Percentiles rank a stretch among this genome's conserved stretches.
Conservation (phyloP, 2,329 filamentous ascomycete genomes). For the Fusarium miscanthi region DNA sequence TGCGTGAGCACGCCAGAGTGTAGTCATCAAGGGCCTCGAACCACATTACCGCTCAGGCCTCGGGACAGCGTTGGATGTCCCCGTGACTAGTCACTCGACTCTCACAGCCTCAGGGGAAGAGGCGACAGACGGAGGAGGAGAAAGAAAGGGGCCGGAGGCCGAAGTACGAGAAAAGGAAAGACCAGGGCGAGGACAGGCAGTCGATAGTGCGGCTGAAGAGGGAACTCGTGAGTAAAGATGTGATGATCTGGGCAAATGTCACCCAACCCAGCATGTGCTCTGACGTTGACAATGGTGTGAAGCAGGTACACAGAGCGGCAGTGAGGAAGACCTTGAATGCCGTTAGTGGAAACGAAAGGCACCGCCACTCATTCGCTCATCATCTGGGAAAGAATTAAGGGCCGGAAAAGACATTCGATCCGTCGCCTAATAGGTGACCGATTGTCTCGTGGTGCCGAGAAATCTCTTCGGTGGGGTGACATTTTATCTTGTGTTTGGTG, state of each 20-base stretch:
- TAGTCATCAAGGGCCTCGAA: slow-evolving; percentile 42
- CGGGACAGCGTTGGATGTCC: slow-evolving; percentile 39
- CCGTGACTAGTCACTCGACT: slow-evolving; percentile 44
- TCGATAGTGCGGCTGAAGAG: slow-evolving; percentile 27
- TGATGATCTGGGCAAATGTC: slow-evolving; percentile 35
- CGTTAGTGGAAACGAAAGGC: slow-evolving; percentile 21
- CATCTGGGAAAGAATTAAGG: slow-evolving; percentile 22
- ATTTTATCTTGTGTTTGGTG: slow-evolving; percentile 32
- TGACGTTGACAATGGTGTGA: slow-evolving; percentile 35
- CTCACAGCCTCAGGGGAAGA: slow-evolving; percentile 25
- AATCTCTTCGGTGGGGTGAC: slow-evolving; percentile 48
- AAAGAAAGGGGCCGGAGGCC: slow-evolving; percentile 26
- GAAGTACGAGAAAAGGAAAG: slow-evolving; percentile 23
- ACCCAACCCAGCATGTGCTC: slow-evolving; percentile 43
- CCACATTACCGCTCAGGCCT: slow-evolving; percentile 36
- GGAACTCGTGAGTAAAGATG: slow-evolving; percentile 38
- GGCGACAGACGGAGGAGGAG: slow-evolving; percentile 16
- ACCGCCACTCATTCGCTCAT: slow-evolving; percentile 37
- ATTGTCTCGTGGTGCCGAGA: slow-evolving; percentile 46
- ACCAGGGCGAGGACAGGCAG: slow-evolving; percentile 3
- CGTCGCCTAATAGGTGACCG: slow-evolving; percentile 43
- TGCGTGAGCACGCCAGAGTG: slow-evolving; percentile 31
- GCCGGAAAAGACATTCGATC: slow-evolving; percentile 42
- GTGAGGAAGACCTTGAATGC: slow-evolving; percentile 9
- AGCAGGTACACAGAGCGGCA: slow-evolving; percentile 31